Conservation (phyloP, 2,329 filamentous ascomycete species). For the Beauveria rudraprayagi region DNA sequence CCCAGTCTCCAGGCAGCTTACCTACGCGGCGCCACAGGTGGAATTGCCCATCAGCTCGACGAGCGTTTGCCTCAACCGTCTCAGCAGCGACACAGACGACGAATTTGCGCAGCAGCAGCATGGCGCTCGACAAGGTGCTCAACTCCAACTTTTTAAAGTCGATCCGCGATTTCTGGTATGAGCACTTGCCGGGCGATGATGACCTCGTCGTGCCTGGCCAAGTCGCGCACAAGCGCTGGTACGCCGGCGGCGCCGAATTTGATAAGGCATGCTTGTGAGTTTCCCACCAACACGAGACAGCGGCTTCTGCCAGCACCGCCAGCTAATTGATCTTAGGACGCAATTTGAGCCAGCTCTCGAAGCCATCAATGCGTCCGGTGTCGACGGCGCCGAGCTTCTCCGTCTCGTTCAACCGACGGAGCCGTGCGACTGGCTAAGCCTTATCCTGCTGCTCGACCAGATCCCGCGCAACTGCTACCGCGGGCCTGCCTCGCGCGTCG, state of each 20-base stretch:
- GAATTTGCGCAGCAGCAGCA: not conserved
- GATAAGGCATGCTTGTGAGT: slow-evolving; percentile 29
- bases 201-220: slow-evolving; percentile 19
- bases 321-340: slow-evolving; percentile 15
- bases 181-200: slow-evolving; percentile 22
- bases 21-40: not conserved
- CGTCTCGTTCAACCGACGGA: slow-evolving; percentile 18
- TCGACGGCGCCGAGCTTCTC: slow-evolving; percentile 23
- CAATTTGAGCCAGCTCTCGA: slow-evolving; percentile 27
- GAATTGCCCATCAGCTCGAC: not conserved
- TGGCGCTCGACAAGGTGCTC: slow-evolving; percentile 15
- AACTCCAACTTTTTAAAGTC: slow-evolving; percentile 22
- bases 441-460: slow-evolving; percentile 55
- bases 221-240: slow-evolving; percentile 26
- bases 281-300: too few species aligned
- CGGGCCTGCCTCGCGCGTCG: slow-evolving; percentile 30
- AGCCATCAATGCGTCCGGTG: slow-evolving; percentile 21
- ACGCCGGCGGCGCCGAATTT: slow-evolving; percentile 25
- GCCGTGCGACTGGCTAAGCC: slow-evolving; percentile 34
- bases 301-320: too few species aligned
- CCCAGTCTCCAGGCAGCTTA: not conserved
- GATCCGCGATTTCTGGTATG: slow-evolving; percentile 32
- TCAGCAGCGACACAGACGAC: not conserved
- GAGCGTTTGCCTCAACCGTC: not conserved
- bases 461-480: slow-evolving; percentile 55